Evolutionary conservation across 1,284 basidiomycete species (phyloP).

Genomic region (Trametes sp.): DNA sequence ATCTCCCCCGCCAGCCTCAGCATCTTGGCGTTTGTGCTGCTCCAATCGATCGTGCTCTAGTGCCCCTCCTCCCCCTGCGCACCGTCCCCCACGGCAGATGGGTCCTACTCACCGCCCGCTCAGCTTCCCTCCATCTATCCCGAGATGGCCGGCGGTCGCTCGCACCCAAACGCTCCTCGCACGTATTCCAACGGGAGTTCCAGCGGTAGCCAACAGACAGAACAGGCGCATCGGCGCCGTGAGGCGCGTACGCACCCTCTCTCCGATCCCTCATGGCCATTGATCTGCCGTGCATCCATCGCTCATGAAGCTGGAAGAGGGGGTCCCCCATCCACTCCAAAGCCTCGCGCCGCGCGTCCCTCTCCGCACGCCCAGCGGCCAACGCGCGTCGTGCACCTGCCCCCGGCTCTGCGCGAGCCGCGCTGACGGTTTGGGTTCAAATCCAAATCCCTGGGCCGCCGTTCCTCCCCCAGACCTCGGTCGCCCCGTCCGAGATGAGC

Average conservation of each 20-base stretch:
- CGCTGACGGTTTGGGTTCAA: not conserved
- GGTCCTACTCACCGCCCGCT: too few relatives aligned
- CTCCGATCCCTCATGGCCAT: conserved; percentile 5
- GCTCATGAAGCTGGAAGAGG: not conserved
- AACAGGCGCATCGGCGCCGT: not conserved
- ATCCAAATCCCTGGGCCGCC: not conserved
- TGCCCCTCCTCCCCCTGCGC: too few relatives aligned
- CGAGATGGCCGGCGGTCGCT: not conserved
- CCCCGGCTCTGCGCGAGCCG: conserved; percentile 1
- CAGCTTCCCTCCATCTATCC: too few relatives aligned
- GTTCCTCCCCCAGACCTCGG: not conserved
- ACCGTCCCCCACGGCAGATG: too few relatives aligned
- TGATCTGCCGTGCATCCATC: conserved; percentile 10
- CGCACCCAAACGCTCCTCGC: not conserved
- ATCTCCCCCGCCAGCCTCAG: not conserved
- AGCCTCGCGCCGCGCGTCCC: not conserved
- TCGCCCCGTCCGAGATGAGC: not conserved
- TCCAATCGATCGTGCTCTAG: not conserved
- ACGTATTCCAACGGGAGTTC: not conserved
- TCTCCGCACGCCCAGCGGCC: not conserved
- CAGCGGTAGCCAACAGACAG: not conserved
- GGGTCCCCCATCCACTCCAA: too few relatives aligned
- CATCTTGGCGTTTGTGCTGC: not conserved
- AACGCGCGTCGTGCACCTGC: not conserved
- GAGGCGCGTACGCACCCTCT: not conserved